Percentiles rank a stretch among this genome's conserved stretches.
Conservation (phyloP, 2,329 filamentous ascomycete species). For the Fusarium vanettenii region DNA sequence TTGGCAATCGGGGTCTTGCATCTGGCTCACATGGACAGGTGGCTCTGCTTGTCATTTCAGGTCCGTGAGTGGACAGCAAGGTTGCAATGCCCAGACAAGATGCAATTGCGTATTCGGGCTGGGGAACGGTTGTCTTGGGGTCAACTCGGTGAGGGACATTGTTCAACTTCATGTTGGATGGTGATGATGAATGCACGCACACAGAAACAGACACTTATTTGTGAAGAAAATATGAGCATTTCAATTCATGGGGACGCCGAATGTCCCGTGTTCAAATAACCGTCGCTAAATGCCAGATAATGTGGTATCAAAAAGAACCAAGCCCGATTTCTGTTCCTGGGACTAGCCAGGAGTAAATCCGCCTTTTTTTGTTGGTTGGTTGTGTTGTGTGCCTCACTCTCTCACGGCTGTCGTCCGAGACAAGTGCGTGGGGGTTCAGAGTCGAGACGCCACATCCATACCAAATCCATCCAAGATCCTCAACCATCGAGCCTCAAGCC, state of each 20-base stretch:
- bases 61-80: conserved; percentile 17
- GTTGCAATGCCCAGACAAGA: conserved; percentile 3
- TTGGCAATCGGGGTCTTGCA: conserved; percentile 36
- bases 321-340: conserved; percentile 19
- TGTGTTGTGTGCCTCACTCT: neutral
- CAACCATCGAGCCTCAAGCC: neutral
- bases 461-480: neutral
- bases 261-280: conserved; percentile 26
- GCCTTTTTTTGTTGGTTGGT: conserved; percentile 17
- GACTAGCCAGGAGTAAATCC: conserved; percentile 15
- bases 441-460: conserved; percentile 4
- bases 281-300: conserved; percentile 42
- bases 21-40: conserved; percentile 6
- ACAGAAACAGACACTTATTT: neutral
- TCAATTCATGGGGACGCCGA: conserved; percentile 38
- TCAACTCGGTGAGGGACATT: neutral
- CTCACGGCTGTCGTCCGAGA: neutral
- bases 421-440: neutral
- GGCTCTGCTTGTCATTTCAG: conserved; percentile 28
- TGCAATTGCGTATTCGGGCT: neutral
- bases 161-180: neutral
- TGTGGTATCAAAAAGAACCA: conserved; percentile 29
- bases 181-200: neutral
- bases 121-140: neutral
- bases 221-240: conserved; percentile 7